phyloP scores from a whole-genome alignment of 495 filamentous ascomycete species.

The Oidiodendron maius region DNA sequence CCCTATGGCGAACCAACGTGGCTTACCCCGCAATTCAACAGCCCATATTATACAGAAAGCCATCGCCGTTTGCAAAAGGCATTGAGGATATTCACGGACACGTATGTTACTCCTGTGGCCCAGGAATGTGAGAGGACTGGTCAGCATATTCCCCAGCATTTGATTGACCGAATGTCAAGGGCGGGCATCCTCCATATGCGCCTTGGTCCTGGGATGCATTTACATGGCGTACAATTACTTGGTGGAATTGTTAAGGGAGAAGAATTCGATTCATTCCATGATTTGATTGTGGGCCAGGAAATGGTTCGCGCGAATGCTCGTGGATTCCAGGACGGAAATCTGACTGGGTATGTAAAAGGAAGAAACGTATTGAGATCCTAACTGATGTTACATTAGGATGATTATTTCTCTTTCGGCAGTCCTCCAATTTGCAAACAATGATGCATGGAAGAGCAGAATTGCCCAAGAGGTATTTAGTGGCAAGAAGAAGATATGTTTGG shows the following conservation, averaged over 20 bases:
- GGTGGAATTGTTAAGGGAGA: conserved; percentile 67
- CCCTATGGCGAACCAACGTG: conserved; percentile 80
- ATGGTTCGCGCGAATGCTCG: conserved; percentile 61
- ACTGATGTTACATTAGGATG: conserved; percentile 40
- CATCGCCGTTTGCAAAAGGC: conserved; percentile 67
- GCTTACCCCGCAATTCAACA: conserved; percentile 73
- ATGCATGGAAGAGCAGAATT: conserved; percentile 57
- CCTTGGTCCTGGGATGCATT: conserved; percentile 75
- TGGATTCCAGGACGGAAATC: conserved; percentile 55
- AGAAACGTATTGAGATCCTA: neutral
- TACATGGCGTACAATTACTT: conserved; percentile 63
- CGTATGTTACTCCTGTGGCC: conserved; percentile 66
- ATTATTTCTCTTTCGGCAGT: conserved; percentile 77
- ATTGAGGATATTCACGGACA: conserved; percentile 68
- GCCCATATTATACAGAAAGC: conserved; percentile 75
- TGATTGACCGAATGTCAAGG: conserved; percentile 72
- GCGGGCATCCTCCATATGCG: conserved; percentile 75
- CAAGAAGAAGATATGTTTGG: conserved; percentile 82
- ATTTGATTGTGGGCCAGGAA: conserved; percentile 73
- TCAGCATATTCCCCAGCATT: conserved; percentile 65
- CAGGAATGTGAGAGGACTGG: conserved; percentile 73
- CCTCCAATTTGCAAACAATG: conserved; percentile 69
- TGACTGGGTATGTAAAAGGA: conserved; percentile 45
- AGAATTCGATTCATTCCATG: conserved; percentile 87
- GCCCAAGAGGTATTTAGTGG: conserved; percentile 69